Conservation (phyloP, 2,329 filamentous ascomycete genomes). For the Periglandula ipomoeae region DNA sequence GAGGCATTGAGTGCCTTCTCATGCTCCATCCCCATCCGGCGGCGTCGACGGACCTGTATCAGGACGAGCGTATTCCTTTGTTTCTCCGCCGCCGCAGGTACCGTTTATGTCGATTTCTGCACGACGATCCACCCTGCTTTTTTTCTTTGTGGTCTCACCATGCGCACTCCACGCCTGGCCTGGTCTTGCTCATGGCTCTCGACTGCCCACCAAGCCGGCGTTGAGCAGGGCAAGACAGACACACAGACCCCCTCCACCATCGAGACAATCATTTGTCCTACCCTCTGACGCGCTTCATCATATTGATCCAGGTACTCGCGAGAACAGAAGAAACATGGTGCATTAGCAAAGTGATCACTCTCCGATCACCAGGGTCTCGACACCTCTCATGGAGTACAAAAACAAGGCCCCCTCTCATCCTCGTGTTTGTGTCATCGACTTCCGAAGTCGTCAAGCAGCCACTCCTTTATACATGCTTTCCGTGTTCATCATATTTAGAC, state of each 20-base stretch:
- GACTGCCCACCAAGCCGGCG: neutral
- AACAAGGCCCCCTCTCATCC: slow-evolving; percentile 18
- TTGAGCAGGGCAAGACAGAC: slow-evolving; percentile 16
- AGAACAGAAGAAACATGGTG: slow-evolving; percentile 20
- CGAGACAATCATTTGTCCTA: slow-evolving; percentile 24
- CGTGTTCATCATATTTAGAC: slow-evolving; percentile 14
- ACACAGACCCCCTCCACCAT: slow-evolving; percentile 24
- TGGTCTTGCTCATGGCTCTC: slow-evolving; percentile 6
- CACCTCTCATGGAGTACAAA: slow-evolving; percentile 21
- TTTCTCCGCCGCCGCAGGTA: slow-evolving; percentile 21
- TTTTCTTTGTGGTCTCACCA: slow-evolving; percentile 12
- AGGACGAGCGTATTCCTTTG: slow-evolving; percentile 10
- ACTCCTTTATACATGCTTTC: slow-evolving; percentile 12
- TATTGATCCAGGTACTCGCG: slow-evolving; percentile 21
- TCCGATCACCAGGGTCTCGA: slow-evolving; percentile 16
- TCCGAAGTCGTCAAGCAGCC: slow-evolving; percentile 7
- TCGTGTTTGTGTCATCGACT: slow-evolving; percentile 15
- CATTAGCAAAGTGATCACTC: slow-evolving; percentile 16
- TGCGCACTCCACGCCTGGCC: slow-evolving; percentile 11
- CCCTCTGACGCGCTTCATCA: slow-evolving; percentile 19
- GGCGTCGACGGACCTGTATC: slow-evolving; percentile 11
- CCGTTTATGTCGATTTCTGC: slow-evolving; percentile 21
- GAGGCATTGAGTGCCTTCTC: too few relatives aligned
- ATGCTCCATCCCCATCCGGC: slow-evolving; percentile 1
- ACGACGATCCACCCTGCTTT: slow-evolving; percentile 16